Evolutionary conservation across 2,329 filamentous ascomycete species (phyloP).

Genomic region (Aureobasidium zeae): DNA sequence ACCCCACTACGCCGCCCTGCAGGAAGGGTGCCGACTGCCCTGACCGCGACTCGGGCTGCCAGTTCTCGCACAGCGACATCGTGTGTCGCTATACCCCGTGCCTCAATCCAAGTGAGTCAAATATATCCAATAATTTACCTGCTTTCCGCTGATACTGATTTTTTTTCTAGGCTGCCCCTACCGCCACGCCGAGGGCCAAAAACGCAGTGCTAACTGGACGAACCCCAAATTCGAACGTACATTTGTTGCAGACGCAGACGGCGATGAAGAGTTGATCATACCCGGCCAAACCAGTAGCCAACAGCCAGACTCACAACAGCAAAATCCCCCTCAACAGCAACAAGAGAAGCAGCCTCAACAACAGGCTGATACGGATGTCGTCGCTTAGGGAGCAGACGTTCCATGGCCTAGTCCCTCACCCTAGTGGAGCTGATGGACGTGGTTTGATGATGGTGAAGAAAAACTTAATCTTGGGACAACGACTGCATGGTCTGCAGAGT

Average conservation of each 20-base stretch:
- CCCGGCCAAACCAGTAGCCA: conserved; percentile 21
- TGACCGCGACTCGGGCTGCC: conserved; percentile 51
- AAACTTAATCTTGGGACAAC: too few relatives aligned
- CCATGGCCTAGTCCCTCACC: conserved; percentile 5
- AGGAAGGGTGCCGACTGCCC: conserved; percentile 84
- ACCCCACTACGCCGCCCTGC: conserved; percentile 78
- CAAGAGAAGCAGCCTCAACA: background rate
- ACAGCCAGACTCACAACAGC: conserved; percentile 3
- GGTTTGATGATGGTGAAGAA: too few relatives aligned
- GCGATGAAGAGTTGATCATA: conserved; percentile 28
- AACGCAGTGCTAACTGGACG: conserved; percentile 45
- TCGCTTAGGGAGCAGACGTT: conserved; percentile 18
- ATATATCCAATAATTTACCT: background rate
- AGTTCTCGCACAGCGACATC: conserved; percentile 77
- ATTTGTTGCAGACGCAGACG: conserved; percentile 18
- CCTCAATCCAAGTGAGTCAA: conserved; percentile 54
- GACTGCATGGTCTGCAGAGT: too few relatives aligned
- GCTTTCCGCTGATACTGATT: too few relatives aligned
- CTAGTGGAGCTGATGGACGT: background rate
- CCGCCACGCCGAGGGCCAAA: conserved; percentile 84
- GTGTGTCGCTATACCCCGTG: conserved; percentile 89
- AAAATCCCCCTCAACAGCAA: background rate
- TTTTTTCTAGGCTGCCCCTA: conserved; percentile 54
- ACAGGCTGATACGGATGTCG: conserved; percentile 14
- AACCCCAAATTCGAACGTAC: conserved; percentile 55